Conservation (phyloP, 108 stramenopile genomes). For the Skeletonema costatum region DNA sequence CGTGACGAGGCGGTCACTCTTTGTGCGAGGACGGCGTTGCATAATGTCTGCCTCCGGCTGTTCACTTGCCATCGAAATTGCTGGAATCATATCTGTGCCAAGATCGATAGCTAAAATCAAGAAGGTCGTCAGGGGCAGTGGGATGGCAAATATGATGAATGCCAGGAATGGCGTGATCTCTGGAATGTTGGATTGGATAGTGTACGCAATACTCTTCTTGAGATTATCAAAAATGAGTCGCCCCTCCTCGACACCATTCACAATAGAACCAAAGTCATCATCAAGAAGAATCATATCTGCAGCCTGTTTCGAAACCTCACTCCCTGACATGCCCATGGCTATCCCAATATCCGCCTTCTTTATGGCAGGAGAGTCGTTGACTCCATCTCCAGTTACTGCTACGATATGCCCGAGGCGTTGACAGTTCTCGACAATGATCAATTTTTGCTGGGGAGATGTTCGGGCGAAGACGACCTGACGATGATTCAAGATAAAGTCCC, state of each 20-base stretch:
- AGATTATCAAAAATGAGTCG: slow-evolving; percentile 81
- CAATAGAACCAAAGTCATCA: slow-evolving; percentile 85
- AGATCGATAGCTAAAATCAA: slow-evolving; percentile 73
- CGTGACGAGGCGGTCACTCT: slow-evolving; percentile 57
- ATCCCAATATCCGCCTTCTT: slow-evolving; percentile 97
- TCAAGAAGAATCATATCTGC: slow-evolving; percentile 80
- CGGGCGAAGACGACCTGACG: slow-evolving; percentile 90
- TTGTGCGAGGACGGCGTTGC: slow-evolving; percentile 63
- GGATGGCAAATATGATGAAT: slow-evolving; percentile 58
- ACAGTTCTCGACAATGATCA: slow-evolving; percentile 76
- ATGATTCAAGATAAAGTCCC: slow-evolving; percentile 51
- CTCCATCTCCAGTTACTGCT: slow-evolving; percentile 98
- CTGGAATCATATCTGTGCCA: slow-evolving; percentile 58
- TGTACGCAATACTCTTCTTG: slow-evolving; percentile 61
- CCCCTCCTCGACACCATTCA: slow-evolving; percentile 73
- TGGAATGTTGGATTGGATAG: slow-evolving; percentile 62
- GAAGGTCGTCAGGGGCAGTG: slow-evolving; percentile 61
- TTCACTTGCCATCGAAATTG: slow-evolving; percentile 56
- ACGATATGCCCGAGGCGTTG: slow-evolving; percentile 87
- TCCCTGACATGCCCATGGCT: slow-evolving; percentile 96
- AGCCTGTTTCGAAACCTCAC: slow-evolving; percentile 85
- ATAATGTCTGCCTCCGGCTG: slow-evolving; percentile 58
- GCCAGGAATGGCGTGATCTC: slow-evolving; percentile 54
- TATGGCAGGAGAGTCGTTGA: slow-evolving; percentile 96
- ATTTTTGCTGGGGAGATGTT: slow-evolving; percentile 96